phyloP scores from a whole-genome alignment of 441 rosid genomes.

The Macaranga tanarius region DNA sequence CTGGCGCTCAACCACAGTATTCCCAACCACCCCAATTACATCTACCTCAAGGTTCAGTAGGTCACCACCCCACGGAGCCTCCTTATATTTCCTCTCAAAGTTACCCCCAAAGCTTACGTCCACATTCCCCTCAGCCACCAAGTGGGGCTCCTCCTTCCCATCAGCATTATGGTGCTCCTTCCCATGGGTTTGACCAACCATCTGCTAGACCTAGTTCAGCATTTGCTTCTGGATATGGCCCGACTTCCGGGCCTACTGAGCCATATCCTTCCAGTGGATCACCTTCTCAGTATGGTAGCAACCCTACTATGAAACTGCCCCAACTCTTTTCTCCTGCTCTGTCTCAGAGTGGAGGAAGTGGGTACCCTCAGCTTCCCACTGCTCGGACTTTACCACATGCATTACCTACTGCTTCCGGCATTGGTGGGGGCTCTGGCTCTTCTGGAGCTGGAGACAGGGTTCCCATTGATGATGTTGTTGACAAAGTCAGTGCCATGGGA shows the following conservation, averaged over 20 bases:
- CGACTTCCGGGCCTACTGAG: slow-evolving; percentile 53
- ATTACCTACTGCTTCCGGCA: slow-evolving; percentile 63
- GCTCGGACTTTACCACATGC: slow-evolving; percentile 77
- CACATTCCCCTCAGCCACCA: slow-evolving; percentile 51
- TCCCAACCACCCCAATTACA: slow-evolving; percentile 20
- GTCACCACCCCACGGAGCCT: slow-evolving; percentile 65
- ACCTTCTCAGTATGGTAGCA: slow-evolving; percentile 57
- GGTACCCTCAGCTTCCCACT: slow-evolving; percentile 78
- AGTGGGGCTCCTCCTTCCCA: slow-evolving; percentile 58
- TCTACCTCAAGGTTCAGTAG: slow-evolving; percentile 52
- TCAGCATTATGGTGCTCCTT: slow-evolving; percentile 56
- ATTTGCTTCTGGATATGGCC: slow-evolving; percentile 55
- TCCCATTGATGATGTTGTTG: slow-evolving; percentile 77
- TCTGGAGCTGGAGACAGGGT: slow-evolving; percentile 72
- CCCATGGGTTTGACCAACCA: slow-evolving; percentile 57
- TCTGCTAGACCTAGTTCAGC: slow-evolving; percentile 56
- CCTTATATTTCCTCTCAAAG: slow-evolving; percentile 53
- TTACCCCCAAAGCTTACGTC: slow-evolving; percentile 54
- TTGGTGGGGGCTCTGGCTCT: slow-evolving; percentile 54
- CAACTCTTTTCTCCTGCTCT: slow-evolving; percentile 44
- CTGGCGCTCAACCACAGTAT: slow-evolving; percentile 31
- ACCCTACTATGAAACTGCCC: slow-evolving; percentile 47
- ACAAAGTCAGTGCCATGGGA: slow-evolving; percentile 80
- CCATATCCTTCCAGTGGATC: slow-evolving; percentile 54
- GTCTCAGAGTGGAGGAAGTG: slow-evolving; percentile 44